phyloP scores from a whole-genome alignment of 164 flowering plant species.

The Magnolia officinalis region DNA sequence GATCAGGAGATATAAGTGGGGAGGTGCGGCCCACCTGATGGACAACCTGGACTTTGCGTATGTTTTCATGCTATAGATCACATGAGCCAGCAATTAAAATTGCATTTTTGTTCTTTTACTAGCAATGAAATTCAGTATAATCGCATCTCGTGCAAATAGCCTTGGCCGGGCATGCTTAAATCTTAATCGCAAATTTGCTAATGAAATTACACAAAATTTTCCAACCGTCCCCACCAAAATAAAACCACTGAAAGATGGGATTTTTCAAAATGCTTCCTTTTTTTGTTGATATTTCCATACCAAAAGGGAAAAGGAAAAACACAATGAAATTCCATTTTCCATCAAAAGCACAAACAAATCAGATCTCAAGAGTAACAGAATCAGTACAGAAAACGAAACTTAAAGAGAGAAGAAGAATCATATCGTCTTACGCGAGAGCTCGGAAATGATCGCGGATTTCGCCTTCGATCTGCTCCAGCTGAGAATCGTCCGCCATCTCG shows the following conservation, averaged over 20 bases:
- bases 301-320: too few relatives aligned
- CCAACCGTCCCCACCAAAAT: not conserved
- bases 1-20: too few relatives aligned
- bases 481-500: constrained; percentile 29
- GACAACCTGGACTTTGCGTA: not conserved
- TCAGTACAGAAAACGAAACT: not conserved
- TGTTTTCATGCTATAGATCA: not conserved
- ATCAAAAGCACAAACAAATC: not conserved
- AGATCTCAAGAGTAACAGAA: not conserved
- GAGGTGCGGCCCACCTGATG: not conserved
- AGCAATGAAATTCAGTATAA: not conserved
- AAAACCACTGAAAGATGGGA: not conserved
- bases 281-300: not conserved
- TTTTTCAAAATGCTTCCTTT: not conserved
- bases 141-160: not conserved
- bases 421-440: constrained; percentile 27
- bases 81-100: not conserved
- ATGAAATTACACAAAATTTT: not conserved
- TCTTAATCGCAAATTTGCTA: not conserved
- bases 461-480: constrained; percentile 97
- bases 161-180: not conserved
- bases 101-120: not conserved
- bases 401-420: not conserved
- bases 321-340: not conserved
- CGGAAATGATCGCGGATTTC: constrained; percentile 80